Base-by-base conservation (phyloP, 371 early-diverging fungal species). In the Apophysomyces variabilis region DNA sequence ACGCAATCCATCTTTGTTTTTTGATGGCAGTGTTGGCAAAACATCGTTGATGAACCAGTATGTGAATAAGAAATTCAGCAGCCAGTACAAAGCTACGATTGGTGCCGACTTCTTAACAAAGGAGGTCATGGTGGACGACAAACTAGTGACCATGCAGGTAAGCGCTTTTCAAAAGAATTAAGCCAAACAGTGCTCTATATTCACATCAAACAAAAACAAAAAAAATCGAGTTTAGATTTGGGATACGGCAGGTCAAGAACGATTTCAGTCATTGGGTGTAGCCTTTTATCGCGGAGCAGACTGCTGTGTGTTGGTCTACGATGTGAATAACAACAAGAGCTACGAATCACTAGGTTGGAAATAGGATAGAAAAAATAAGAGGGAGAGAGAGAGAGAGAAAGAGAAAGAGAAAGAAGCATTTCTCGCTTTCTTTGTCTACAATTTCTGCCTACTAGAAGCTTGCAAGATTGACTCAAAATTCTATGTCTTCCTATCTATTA, bases 61-160 rank as follows among this genome's bases (percentile, higher is more conserved):
- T 89, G 97, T 99, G 61, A 97, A 96, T 82, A 93, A 93, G 62
- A 95, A 95, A 78, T 99, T 99, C 86, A 94, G 90, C 74, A 94
- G 90, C 73, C 98, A 98, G 80, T 99, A 99, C 87, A 98, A 99
- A 79, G 99, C 99, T 38, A 99, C 99, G 60, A 99, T 99, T 70
- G 99, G 99, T n/a, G 99, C 99, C 39, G 98, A 99, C 76, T 99
- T 99, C 75, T 87, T 99, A 76, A 98, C 99, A 67, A 99, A 99
- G 75, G 98, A 97, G 77, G 92, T 98, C n/a, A 79, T 90, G 61
- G 91, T 96, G 26, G 95, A 95, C 71, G 94, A 94, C 70, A 86
- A 90, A 39, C 73, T 90, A 37, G 94, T 95, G 21, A 97, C 94
- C 35, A 92, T 97, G 87, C 98, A 97, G 90, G 94, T 93, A 79